Percentiles rank a stretch among this genome's conserved stretches.
These are phyloP conservation scores for Skeletonema menzelii DNA, from an alignment of 108 stramenopile species.

Conservation along the genomic window DNA sequence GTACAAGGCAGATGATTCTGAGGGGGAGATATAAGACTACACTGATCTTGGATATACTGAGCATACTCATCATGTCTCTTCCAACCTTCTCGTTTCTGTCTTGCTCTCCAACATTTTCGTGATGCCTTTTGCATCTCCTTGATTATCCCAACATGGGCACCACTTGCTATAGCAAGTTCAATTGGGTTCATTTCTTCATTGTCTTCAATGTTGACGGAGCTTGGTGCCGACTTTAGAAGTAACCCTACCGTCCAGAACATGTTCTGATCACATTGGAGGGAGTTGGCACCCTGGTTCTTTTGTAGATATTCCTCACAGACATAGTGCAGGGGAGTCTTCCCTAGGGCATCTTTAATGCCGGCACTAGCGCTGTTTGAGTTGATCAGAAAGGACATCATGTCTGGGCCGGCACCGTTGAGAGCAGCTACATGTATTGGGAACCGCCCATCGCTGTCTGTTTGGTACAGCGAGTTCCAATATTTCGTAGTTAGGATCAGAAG, in stretches of 20 bases:
- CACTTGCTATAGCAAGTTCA: background rate
- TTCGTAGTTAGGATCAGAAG: background rate
- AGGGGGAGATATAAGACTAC: background rate
- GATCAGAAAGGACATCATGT: constrained; percentile 8
- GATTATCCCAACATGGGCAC: constrained; percentile 11
- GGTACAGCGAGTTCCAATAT: background rate
- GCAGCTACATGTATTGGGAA: constrained; percentile 8
- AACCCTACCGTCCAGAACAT: background rate
- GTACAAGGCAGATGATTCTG: background rate
- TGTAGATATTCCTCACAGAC: background rate
- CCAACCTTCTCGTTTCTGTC: background rate
- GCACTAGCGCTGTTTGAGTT: background rate
- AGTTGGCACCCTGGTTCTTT: background rate
- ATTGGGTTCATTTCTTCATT: constrained; percentile 18
- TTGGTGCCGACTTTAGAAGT: background rate
- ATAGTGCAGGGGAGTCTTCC: constrained; percentile 9
- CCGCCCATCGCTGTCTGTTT: background rate
- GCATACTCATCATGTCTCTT: background rate
- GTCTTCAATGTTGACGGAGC: constrained; percentile 16
- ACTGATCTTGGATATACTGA: background rate
- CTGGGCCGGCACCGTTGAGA: constrained; percentile 5
- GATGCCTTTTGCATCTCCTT: constrained; percentile 18
- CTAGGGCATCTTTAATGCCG: constrained; percentile 1
- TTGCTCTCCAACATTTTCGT: background rate
- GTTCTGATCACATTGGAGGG: background rate